A percentile compares a stretch with the other conserved stretches of the same genome.
phyloP scores from a whole-genome alignment of 2,329 filamentous ascomycete species.

The Pyricularia sp. region DNA sequence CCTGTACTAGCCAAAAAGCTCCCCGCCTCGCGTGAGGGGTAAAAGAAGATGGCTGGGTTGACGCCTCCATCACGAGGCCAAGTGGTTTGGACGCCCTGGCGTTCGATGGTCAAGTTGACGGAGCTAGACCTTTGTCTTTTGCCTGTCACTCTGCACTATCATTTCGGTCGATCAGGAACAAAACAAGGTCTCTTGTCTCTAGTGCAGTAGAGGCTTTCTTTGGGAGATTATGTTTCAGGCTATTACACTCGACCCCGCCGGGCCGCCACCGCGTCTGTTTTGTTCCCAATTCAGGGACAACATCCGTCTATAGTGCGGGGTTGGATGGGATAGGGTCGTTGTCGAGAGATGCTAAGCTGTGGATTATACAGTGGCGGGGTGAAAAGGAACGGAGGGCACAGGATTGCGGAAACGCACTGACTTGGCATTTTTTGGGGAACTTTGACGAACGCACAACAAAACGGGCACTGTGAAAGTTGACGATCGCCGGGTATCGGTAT shows the following conservation, averaged over 20 bases:
- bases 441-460: neutral
- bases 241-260: neutral
- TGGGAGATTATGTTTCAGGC: neutral
- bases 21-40: neutral
- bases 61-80: neutral
- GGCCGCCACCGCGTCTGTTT: neutral
- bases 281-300: neutral
- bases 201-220: neutral
- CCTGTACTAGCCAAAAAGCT: neutral
- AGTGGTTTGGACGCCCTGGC: neutral
- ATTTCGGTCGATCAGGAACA: neutral
- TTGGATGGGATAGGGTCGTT: neutral
- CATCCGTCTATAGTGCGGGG: neutral
- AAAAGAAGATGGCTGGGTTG: neutral
- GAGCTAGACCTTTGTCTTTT: neutral
- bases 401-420: neutral
- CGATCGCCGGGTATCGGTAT: neutral
- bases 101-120: neutral
- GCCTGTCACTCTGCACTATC: neutral
- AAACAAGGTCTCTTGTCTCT: neutral
- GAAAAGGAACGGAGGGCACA: too few relatives aligned
- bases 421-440: neutral
- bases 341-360: neutral
- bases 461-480: neutral
- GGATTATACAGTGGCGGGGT: neutral